Base-by-base conservation (phyloP, 208 protist genomes). In the Leishmania amazonensis region DNA sequence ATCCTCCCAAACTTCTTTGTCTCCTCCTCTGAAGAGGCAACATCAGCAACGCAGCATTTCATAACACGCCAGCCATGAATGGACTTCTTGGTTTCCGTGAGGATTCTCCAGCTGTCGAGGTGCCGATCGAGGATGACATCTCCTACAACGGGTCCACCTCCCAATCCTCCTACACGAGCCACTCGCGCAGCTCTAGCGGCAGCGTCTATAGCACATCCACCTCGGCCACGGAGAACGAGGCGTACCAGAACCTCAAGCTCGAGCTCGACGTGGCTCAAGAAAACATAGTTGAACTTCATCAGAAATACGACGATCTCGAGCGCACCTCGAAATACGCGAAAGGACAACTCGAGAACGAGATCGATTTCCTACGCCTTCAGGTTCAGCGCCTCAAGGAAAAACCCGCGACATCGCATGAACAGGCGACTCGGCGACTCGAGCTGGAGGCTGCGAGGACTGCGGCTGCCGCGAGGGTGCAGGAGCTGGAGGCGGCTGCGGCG, bases 141-240 rank as follows among this genome's bases (percentile, higher is more conserved):
- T 83, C 78, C 65, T 80, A 75, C 57, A 76, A 84, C 73, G 80
- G 83, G 53, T 83, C 81, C 24, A 71, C 81, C n/a, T 88, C 84
- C 28, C 83, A 85, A 65, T 65, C 82, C 0, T 86, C 86, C 45
- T 89, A 84, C 86, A 85, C 81, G 24, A 88, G 54, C 75, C 74
- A 81, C 68, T 79, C 87, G 24, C 70, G 73, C 83, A 79, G 76
- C 45, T 76, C 80, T 71, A 80, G 78, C 62, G 67, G 82, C 53
- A 87, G 85, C 65, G 80, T 79, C 19, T 78, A 80, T 71, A 85
- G 74, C 72, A 85, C 73, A 58, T 79, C 78, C 53, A 78, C 82
- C 42, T 70, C 79, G 17, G 81, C 72, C 45, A 86, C 84, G 0
- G 88, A 88, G 53, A 81, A 85, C 60, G 88, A 85, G 74, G 80